Evolutionary conservation across 345 rosid genomes (phyloP), one percentile per base, ranked within the genome.

Genomic region (Rhodamnia rubescens): DNA sequence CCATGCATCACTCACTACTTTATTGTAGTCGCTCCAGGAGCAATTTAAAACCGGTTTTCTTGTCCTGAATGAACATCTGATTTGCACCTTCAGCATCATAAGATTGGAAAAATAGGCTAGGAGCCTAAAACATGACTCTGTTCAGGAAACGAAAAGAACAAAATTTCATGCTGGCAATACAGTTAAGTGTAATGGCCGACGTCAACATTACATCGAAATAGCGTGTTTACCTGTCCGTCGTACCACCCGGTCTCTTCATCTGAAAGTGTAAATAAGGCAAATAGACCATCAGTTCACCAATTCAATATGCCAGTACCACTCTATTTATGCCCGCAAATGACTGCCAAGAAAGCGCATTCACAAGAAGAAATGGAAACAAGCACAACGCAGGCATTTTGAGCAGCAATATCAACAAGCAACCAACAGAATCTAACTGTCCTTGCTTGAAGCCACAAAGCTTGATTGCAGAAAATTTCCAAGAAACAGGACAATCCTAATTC

Each of bases 211-310:
- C 51, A 87, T 40, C 47, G 53, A 84, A 51, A 59, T 7, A 6
- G 84, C 80, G 29, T 32, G 27, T 8, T 47, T 89, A 95, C 99
- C 99, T 94, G 98, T 80, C 99, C 98, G 90, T 96, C 99, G 56
- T 94, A 96, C 98, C 99, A 95, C 24, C 99, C 99, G 2, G 98
- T 96, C 90, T 96, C 99, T 90, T 95, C 99, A 90, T 96, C 97
- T 95, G 92, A 91, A 84, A 69, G 78, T 18, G 44, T 8, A 32
- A 32, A 32, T 9, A 69, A 69, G 78, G 78, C 13, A 69, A 61
- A 69, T 18, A 69, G 78, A 69, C 24, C 44, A 69, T 69, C 20
- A 69, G 78, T 32, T 69, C 24, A 32, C 12, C 24, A 18, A 32
- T 69, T 69, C 20, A 0, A 32, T 8, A 69, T 22, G 13, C 32